These are phyloP conservation scores for Clausena lansium DNA, from an alignment of 345 rosid species.

Conservation along the genomic window DNA sequence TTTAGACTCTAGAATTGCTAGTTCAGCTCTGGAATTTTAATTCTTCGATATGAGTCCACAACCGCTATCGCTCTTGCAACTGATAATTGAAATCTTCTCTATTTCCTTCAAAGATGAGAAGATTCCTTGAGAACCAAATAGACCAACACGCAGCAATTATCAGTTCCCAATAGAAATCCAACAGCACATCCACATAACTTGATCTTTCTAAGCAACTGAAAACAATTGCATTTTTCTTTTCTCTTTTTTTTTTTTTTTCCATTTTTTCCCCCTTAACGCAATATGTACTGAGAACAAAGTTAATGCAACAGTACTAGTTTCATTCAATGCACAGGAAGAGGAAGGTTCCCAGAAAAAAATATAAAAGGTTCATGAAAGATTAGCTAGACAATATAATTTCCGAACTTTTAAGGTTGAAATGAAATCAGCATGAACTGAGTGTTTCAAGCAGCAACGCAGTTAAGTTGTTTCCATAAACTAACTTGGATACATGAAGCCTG, in stretches of 20 bases:
- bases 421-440: neutral
- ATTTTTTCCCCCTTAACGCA: no score
- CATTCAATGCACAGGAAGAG: neutral
- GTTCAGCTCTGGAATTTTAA: no score
- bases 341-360: neutral
- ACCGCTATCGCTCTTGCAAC: no score
- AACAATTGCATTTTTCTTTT: neutral
- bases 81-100: no score
- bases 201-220: neutral
- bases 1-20: no score
- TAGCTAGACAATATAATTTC: neutral
- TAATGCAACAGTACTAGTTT: neutral
- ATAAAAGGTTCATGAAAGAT: neutral
- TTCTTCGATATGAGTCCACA: no score
- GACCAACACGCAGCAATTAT: no score
- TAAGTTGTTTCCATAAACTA: constrained; percentile 14
- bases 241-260: neutral
- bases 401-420: neutral
- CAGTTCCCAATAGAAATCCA: neutral
- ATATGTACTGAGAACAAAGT: neutral
- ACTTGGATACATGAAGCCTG: constrained; percentile 97
- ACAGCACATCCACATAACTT: neutral
- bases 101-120: no score
- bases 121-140: no score
- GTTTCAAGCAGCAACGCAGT: neutral